phyloP scores from a whole-genome alignment of 768 basidiomycete genomes.

The Calocybe indica region DNA sequence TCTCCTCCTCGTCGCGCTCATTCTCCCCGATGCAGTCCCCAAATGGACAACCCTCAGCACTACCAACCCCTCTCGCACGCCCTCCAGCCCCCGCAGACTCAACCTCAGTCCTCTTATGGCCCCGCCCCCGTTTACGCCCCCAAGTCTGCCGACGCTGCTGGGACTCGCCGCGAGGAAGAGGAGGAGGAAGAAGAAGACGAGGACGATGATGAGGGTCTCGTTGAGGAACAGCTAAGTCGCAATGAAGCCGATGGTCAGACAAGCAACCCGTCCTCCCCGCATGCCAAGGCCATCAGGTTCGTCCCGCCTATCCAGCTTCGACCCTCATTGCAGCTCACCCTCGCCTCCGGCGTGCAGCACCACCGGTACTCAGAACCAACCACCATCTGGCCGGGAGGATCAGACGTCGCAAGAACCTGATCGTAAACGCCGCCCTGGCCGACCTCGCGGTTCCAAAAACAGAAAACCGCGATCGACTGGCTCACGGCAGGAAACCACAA shows the following conservation, averaged over 20 bases:
- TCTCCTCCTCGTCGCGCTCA: no score
- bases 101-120: slow-evolving; percentile 17
- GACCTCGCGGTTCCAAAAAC: slow-evolving; percentile 77
- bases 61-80: slow-evolving; percentile 81
- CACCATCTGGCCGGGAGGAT: slow-evolving; percentile 20
- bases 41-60: slow-evolving; percentile 69
- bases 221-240: slow-evolving; percentile 53
- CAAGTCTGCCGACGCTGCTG: slow-evolving; percentile 1
- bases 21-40: no score
- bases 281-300: slow-evolving; percentile 10
- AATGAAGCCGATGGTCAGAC: not conserved
- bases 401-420: slow-evolving; percentile 29
- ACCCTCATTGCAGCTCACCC: no score
- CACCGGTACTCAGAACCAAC: slow-evolving; percentile 6
- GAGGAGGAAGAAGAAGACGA: slow-evolving; percentile 61
- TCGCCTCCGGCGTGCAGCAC: no score
- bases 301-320: slow-evolving; percentile 16
- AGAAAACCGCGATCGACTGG: slow-evolving; percentile 37
- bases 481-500: slow-evolving; percentile 31
- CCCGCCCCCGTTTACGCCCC: slow-evolving; percentile 9
- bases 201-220: slow-evolving; percentile 69
- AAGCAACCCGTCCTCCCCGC: not conserved
- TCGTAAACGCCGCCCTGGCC: slow-evolving; percentile 69
- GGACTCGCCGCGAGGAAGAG: slow-evolving; percentile 28
- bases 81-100: slow-evolving; percentile 48